Conservation (phyloP, 257 asterid species). For the Solanum rostratum region DNA sequence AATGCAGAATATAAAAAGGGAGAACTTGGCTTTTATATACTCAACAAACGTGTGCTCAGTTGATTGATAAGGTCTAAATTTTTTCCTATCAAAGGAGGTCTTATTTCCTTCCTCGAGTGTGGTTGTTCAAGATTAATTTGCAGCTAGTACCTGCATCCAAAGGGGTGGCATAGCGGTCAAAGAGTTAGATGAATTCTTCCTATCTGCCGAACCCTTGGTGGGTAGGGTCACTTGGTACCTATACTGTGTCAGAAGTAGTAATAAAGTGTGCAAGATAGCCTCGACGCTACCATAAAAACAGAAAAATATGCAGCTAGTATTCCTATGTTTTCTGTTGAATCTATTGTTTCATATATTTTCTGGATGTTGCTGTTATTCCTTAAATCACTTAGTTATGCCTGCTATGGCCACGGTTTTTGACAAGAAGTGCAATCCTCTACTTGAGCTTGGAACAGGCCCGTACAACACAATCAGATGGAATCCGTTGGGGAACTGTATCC, state of each 20-base stretch:
- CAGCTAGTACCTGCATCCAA: not conserved
- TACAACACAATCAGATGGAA: slow-evolving; percentile 96
- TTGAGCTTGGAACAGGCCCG: slow-evolving; percentile 95
- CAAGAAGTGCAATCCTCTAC: slow-evolving; percentile 80
- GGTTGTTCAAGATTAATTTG: not conserved
- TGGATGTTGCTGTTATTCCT: slow-evolving; percentile 21
- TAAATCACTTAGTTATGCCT: slow-evolving; percentile 85
- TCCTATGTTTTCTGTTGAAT: not conserved
- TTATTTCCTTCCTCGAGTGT: not conserved
- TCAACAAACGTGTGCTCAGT: not conserved
- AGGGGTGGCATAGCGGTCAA: not conserved
- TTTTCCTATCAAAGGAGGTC: not conserved
- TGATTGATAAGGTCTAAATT: not conserved
- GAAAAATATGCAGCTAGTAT: not conserved
- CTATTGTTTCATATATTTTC: not conserved
- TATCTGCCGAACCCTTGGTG: not conserved
- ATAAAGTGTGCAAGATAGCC: not conserved
- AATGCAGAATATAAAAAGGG: not conserved
- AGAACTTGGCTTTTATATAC: not conserved
- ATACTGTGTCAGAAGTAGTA: not conserved
- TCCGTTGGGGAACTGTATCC: slow-evolving; percentile 98
- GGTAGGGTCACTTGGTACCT: not conserved
- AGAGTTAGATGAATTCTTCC: not conserved
- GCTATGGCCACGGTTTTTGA: slow-evolving; percentile 92
- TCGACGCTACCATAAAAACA: not conserved